Evolutionary conservation across 495 filamentous ascomycete species (phyloP).

Genomic region (Emericellopsis terricola): DNA sequence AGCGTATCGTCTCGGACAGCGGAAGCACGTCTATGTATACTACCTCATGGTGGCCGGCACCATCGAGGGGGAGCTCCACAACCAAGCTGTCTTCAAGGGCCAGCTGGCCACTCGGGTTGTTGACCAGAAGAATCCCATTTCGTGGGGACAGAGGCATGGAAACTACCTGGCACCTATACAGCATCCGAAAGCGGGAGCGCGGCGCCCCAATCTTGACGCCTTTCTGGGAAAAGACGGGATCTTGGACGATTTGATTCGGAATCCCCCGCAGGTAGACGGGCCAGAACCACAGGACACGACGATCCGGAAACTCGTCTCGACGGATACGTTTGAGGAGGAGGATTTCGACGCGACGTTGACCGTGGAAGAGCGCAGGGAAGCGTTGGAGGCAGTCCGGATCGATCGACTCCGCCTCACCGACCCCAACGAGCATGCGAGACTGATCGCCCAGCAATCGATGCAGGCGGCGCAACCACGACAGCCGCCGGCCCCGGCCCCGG

Average conservation of each 20-base stretch:
- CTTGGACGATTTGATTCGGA: constrained; percentile 51
- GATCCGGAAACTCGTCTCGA: constrained; percentile 19
- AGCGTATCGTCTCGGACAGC: constrained; percentile 74
- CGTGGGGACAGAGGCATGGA: constrained; percentile 29
- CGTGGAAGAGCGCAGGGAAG: constrained; percentile 15
- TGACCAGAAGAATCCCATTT: constrained; percentile 58
- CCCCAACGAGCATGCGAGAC: constrained; percentile 9
- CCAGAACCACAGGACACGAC: too few species aligned
- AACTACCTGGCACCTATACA: constrained; percentile 47
- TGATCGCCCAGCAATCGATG: constrained; percentile 2
- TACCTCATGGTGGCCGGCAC: constrained; percentile 67
- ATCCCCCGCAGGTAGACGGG: constrained; percentile 3
- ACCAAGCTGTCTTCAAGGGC: constrained; percentile 59
- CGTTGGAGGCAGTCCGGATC: constrained; percentile 10
- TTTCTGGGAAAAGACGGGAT: constrained; percentile 48
- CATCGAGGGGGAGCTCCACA: constrained; percentile 53
- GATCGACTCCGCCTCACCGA: constrained; percentile 9
- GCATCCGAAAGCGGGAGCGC: constrained; percentile 30
- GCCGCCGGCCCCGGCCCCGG: not conserved
- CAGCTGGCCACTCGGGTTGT: constrained; percentile 65
- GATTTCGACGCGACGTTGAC: constrained; percentile 17
- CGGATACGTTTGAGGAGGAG: constrained; percentile 28
- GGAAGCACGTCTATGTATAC: constrained; percentile 73
- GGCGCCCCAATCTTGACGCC: constrained; percentile 30
- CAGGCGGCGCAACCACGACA: not conserved